Base-by-base conservation (phyloP, 2,329 filamentous ascomycete species). In the Pseudopyricularia javanii region DNA sequence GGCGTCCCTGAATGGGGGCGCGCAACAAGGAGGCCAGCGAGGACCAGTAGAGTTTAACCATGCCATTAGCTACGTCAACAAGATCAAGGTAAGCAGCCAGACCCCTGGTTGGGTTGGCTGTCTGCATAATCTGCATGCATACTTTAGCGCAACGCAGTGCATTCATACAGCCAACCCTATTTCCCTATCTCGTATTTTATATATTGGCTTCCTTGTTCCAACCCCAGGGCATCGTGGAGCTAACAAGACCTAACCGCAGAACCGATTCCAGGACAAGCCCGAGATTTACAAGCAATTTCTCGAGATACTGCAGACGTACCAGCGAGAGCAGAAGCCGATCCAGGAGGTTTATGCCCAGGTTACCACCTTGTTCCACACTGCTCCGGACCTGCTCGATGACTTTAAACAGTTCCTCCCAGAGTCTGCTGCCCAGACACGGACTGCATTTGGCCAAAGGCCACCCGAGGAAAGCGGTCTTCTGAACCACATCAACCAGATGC, bases 221-320 rank as follows among this genome's bases (percentile, higher is more conserved):
- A 43, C 37, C 37, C 37, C 37, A 43, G 37, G 37, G 37, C 37
- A 43, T 43, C 37, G 37, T 43, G 37, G 37, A 43, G 37, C 37
- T 43, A 43, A 43, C 37, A n/a, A 43, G 37, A 43, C 37, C 37
- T 43, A 40, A 28, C 49, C 14, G 12, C 63, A 95, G 89, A 98
- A 97, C 65, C 91, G 93, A 47, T 98, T 97, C 69, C 86, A 95
- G 61, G 85, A 91, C 62, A 91, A 95, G 58, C 93, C 93, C 7
- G 93, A 98, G 66, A 97, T 98, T 57, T 98, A 98, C 74, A 98
- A 98, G 68, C 91, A 98, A 64, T 98, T 98, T 64, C 78, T 98
- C 30, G 93, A 98, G 66, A 98, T 98, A 49, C 74, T 98, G 47
- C 93, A 98, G 69, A 98, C 93, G 2, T 98, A 98, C 62, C 93